phyloP scores from a whole-genome alignment of 2,329 filamentous ascomycete genomes.

The Juglanconis juglandina region DNA sequence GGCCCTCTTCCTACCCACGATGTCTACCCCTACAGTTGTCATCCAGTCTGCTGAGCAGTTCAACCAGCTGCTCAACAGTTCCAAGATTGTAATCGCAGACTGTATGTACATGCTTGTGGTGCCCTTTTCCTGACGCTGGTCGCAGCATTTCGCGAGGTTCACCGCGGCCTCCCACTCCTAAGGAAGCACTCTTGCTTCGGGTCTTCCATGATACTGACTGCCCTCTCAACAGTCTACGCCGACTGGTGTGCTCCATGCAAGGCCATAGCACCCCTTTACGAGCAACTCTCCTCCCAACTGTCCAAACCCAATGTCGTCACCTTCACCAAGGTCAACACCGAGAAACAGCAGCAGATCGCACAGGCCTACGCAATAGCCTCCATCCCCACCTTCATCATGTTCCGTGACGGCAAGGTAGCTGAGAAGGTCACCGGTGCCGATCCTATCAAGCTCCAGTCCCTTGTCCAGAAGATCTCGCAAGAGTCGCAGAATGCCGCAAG shows the following conservation, averaged over 20 bases:
- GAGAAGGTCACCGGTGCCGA: slow-evolving; percentile 74
- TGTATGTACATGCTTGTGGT: slow-evolving; percentile 58
- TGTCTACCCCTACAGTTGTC: slow-evolving; percentile 28
- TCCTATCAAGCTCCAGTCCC: slow-evolving; percentile 63
- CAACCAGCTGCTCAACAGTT: slow-evolving; percentile 63
- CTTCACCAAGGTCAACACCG: slow-evolving; percentile 85
- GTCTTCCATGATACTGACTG: not conserved
- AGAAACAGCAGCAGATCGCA: slow-evolving; percentile 71
- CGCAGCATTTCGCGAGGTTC: not conserved
- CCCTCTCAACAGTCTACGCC: slow-evolving; percentile 66
- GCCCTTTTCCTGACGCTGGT: slow-evolving; percentile 13
- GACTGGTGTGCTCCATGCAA: slow-evolving; percentile 85
- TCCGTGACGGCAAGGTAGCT: slow-evolving; percentile 65
- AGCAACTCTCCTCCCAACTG: slow-evolving; percentile 68
- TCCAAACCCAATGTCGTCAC: slow-evolving; percentile 70
- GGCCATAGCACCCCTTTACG: slow-evolving; percentile 77
- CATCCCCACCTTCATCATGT: slow-evolving; percentile 91
- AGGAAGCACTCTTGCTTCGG: not conserved
- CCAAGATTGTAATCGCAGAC: slow-evolving; percentile 79
- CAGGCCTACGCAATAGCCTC: slow-evolving; percentile 69
- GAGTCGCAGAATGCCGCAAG: slow-evolving; percentile 60
- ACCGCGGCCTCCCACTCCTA: not conserved
- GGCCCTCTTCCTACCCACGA: slow-evolving; percentile 7
- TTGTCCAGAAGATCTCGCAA: slow-evolving; percentile 66
- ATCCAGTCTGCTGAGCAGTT: slow-evolving; percentile 60